A percentile compares a stretch with the other conserved stretches of the same genome.
Evolutionary conservation across 768 basidiomycete genomes (phyloP).

Genomic region (Cystofilobasidium ferigula): DNA sequence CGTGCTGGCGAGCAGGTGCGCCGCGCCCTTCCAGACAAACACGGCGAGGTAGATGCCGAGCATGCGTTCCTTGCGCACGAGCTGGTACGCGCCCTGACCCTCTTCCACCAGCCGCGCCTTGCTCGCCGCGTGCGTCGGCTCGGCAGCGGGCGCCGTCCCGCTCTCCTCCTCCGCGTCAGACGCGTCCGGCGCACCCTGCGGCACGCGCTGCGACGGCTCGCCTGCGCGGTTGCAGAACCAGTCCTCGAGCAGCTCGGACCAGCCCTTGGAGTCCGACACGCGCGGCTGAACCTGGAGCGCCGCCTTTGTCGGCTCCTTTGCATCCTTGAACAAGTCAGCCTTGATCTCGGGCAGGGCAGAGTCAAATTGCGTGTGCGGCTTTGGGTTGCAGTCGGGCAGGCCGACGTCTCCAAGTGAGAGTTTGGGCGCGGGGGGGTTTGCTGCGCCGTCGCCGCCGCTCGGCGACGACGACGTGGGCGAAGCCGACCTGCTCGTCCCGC

Average conservation of each 20-base stretch:
- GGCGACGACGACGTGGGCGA: background rate
- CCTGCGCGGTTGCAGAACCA: conserved; percentile 11
- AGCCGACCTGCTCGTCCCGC: background rate
- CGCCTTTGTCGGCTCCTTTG: background rate
- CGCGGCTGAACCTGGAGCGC: background rate
- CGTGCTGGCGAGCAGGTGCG: conserved; percentile 16
- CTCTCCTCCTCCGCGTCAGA: background rate
- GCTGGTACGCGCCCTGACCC: conserved; percentile 23
- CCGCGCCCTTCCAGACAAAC: conserved; percentile 23
- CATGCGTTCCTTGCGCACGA: conserved; percentile 22
- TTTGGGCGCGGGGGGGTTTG: too few species aligned
- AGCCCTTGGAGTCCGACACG: background rate
- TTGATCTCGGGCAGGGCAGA: background rate
- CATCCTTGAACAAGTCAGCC: too few species aligned
- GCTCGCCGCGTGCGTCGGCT: background rate
- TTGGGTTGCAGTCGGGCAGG: background rate
- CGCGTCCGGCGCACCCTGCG: background rate
- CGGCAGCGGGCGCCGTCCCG: background rate
- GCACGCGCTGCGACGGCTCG: background rate
- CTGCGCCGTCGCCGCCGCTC: too few species aligned
- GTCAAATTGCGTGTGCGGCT: background rate
- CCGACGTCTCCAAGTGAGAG: too few species aligned
- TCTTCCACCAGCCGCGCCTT: conserved; percentile 9
- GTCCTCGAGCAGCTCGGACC: conserved; percentile 9
- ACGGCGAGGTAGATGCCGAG: conserved; percentile 25